Base-by-base conservation (phyloP, 2,329 filamentous ascomycete genomes). In the Arthrobotrys megalospora region DNA sequence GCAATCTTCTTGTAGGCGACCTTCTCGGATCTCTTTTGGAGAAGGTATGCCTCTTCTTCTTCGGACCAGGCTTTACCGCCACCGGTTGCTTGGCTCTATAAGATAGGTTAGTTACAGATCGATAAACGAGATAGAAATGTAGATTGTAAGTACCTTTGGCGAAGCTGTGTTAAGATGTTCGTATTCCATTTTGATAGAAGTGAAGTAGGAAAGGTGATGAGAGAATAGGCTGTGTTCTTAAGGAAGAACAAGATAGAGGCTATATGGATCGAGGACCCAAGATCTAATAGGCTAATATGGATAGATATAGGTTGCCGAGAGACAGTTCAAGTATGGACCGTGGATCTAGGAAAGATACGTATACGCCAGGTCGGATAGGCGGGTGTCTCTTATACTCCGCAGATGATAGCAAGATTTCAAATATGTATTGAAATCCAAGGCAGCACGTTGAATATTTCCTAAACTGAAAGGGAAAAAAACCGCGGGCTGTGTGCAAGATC, bases 1-100 rank as follows among this genome's bases (percentile, higher is more conserved):
- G 93, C 93, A 83, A 96, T 96, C 84, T 95, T 92, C 87, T 95
- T 96, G 85, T 96, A 96, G 0, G 93, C 93, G 90, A 95, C 93
- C 86, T 95, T 95, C 82, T 94, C 92, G 82, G 93, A 89, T 75
- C 93, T 91, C 78, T 92, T 94, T 85, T 94, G 92, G 79, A 96
- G 88, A 68, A 96, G 90, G 84, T 95, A 96, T 73, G 90, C 88
- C 85, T 96, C 93, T 92, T 94, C 92, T 84, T 94, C 92, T 84
- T 94, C 92, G 80, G 92, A 94, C 92, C 92, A 95, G 72, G 92
- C 92, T 84, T 92, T 88, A 81, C 92, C 92, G 81, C 92, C 91
- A 80, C 92, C 91, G 63, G 91, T 80, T 77, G 80, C 81, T 79
- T 81, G 80, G 48, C 43, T 80, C 81, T 67, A 64, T 79, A 79